Conservation (phyloP, 352 stramenopile species). For the Phytopythium oedochilum region DNA sequence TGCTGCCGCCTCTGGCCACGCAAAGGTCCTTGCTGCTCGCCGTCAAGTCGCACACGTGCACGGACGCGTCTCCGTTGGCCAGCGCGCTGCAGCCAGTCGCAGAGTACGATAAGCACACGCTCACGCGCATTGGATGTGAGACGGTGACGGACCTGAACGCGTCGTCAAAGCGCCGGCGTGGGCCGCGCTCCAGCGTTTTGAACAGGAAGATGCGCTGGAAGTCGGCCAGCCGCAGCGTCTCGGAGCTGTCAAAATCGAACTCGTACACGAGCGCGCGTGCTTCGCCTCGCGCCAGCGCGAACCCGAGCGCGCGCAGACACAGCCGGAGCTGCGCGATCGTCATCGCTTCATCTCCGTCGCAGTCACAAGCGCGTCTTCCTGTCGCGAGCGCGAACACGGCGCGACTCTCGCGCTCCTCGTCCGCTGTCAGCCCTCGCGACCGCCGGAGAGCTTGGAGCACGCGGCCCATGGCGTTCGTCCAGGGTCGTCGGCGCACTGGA, state of each 20-base stretch:
- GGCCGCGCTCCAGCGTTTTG: conserved; percentile 24
- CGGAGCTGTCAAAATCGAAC: conserved; percentile 35
- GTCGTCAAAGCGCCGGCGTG: conserved; percentile 16
- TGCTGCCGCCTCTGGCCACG: neutral
- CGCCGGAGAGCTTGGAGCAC: neutral
- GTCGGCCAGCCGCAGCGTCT: conserved; percentile 23
- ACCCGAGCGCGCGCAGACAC: conserved; percentile 27
- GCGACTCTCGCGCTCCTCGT: conserved; percentile 21
- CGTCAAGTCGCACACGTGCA: conserved; percentile 16
- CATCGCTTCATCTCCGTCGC: conserved; percentile 10
- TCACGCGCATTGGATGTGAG: no score
- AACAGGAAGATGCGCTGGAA: conserved; percentile 40
- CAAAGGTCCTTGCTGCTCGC: neutral
- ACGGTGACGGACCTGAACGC: conserved; percentile 24
- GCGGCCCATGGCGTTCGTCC: neutral
- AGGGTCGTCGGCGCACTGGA: neutral
- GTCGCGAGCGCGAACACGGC: conserved; percentile 18
- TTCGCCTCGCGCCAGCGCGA: conserved; percentile 15
- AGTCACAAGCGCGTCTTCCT: neutral
- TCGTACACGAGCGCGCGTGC: conserved; percentile 31
- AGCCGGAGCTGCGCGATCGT: conserved; percentile 22
- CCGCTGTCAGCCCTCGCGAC: conserved; percentile 9
- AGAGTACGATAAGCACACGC: neutral
- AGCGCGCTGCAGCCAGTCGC: conserved; percentile 8
- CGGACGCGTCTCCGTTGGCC: conserved; percentile 1